Conservation (phyloP, 192 early-diverging fungal genomes). For the Backusella australiensis region DNA sequence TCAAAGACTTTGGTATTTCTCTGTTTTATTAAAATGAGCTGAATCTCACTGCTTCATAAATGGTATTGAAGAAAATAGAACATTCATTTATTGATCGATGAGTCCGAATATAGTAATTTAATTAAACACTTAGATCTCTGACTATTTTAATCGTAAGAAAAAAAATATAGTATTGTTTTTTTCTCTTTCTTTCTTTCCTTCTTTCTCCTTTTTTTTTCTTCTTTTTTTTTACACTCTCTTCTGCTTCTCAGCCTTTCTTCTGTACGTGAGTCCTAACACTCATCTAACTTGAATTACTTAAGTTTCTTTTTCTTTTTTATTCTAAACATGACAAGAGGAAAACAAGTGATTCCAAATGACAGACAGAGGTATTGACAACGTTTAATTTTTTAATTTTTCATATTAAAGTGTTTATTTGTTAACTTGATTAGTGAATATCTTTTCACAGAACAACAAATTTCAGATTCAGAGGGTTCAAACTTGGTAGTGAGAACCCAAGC, state of each 20-base stretch:
- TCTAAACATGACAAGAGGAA: not conserved
- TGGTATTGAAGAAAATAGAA: slow-evolving; percentile 1
- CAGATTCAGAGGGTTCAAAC: not conserved
- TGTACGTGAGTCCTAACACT: not conserved
- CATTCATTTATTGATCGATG: slow-evolving; percentile 1
- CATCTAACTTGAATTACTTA: slow-evolving; percentile 2
- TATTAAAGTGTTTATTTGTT: not conserved
- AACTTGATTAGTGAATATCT: not conserved
- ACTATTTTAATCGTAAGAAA: not conserved
- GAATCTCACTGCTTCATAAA: not conserved
- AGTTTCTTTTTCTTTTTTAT: not conserved
- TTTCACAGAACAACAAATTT: not conserved
- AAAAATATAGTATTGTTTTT: not conserved
- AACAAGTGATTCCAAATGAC: not conserved
- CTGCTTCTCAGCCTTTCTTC: not conserved
- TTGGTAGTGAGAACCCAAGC: slow-evolving; percentile 11
- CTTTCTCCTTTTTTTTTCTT: not conserved
- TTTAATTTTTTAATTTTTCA: not conserved
- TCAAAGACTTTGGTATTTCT: not conserved
- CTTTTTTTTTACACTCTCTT: not conserved
- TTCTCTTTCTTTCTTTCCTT: not conserved
- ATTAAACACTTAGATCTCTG: not conserved
- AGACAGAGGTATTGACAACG: slow-evolving; percentile 5
- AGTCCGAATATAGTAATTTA: slow-evolving; percentile 2
- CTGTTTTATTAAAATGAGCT: not conserved